phyloP scores from a whole-genome alignment of 2,329 filamentous ascomycete genomes.

The Dichotomopilus funicola region DNA sequence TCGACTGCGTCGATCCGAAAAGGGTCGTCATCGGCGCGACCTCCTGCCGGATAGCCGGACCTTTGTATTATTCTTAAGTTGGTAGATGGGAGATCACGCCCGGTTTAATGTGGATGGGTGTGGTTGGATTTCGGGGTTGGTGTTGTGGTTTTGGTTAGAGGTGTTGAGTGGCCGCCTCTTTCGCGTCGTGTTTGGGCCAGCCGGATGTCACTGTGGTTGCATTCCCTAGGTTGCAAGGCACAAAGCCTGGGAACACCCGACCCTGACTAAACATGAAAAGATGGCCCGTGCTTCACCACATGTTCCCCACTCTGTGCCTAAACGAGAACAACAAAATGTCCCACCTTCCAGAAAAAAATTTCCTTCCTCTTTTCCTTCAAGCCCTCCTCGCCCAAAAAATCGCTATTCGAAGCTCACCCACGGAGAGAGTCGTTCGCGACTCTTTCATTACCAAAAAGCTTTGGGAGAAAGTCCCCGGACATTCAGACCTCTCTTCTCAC shows the following conservation, averaged over 20 bases:
- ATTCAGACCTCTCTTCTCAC: conserved; percentile 33
- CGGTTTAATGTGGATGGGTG: not conserved
- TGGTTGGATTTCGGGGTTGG: not conserved
- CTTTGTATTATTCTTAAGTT: no score
- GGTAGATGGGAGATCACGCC: no score
- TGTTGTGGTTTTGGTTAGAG: not conserved
- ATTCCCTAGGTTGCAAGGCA: no score
- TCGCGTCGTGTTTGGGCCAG: no score
- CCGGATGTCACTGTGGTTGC: no score
- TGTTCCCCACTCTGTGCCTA: no score
- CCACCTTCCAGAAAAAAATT: no score
- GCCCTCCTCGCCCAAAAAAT: conserved; percentile 98
- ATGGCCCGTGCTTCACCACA: no score
- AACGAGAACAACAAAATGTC: no score
- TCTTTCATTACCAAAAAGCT: conserved; percentile 48
- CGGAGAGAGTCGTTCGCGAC: conserved; percentile 52
- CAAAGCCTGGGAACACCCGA: no score
- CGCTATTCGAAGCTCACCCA: conserved; percentile 98
- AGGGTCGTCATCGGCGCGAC: conserved; percentile 53
- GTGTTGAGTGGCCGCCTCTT: no score
- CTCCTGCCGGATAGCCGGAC: not conserved
- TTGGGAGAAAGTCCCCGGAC: conserved; percentile 99
- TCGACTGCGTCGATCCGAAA: conserved; percentile 49
- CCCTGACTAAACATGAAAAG: no score
- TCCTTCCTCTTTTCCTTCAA: conserved; percentile 35